Evolutionary conservation across 192 early-diverging fungal species (phyloP).

Genomic region (Coemansia sp.): DNA sequence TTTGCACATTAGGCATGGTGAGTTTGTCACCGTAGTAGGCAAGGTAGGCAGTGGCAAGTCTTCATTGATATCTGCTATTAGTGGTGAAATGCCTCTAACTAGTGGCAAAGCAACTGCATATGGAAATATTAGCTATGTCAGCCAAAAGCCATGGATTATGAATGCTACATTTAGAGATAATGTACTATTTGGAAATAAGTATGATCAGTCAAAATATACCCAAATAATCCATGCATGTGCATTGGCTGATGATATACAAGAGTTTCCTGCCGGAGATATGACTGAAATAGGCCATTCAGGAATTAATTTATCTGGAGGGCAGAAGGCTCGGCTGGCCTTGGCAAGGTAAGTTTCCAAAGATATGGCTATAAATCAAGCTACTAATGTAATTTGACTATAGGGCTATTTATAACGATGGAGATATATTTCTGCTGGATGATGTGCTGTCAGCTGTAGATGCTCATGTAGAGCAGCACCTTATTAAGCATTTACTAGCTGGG

Average conservation of each 20-base stretch:
- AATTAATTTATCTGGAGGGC: slow-evolving; percentile 60
- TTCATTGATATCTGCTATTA: slow-evolving; percentile 55
- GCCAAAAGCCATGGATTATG: slow-evolving; percentile 46
- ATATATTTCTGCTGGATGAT: slow-evolving; percentile 44
- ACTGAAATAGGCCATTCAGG: slow-evolving; percentile 60
- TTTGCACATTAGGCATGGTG: slow-evolving; percentile 14
- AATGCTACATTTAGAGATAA: slow-evolving; percentile 44
- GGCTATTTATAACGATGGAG: slow-evolving; percentile 58
- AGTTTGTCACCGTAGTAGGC: slow-evolving; percentile 53
- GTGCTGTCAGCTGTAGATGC: slow-evolving; percentile 32
- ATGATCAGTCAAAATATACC: slow-evolving; percentile 16
- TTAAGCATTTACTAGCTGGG: slow-evolving; percentile 25
- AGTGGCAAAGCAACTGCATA: slow-evolving; percentile 64
- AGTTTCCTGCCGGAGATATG: slow-evolving; percentile 31
- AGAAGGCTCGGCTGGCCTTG: slow-evolving; percentile 61
- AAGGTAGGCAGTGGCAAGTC: slow-evolving; percentile 60
- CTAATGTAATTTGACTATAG: slow-evolving; percentile 21
- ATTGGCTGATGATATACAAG: slow-evolving; percentile 15
- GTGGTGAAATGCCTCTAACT: slow-evolving; percentile 74
- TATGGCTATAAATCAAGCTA: neutral
- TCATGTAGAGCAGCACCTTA: slow-evolving; percentile 23
- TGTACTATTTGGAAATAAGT: slow-evolving; percentile 33
- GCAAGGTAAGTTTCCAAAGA: slow-evolving; percentile 23
- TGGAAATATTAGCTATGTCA: slow-evolving; percentile 53
- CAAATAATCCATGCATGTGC: slow-evolving; percentile 31